Conservation (phyloP, 2,329 filamentous ascomycete genomes). For the Fusarium pilosicola region DNA sequence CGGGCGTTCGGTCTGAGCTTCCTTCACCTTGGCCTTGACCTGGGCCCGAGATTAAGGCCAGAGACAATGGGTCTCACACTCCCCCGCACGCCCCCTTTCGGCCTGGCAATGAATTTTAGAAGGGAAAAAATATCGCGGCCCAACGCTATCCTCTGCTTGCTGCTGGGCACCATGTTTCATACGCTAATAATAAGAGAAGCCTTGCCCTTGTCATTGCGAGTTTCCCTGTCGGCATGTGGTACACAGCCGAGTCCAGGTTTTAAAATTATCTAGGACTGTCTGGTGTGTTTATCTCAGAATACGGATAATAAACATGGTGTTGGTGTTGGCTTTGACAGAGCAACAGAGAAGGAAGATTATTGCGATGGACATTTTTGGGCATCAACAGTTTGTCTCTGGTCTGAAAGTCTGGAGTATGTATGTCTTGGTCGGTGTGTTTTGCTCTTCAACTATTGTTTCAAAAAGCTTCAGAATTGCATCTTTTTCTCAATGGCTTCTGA, state of each 20-base stretch:
- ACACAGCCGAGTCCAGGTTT: constrained; percentile 35
- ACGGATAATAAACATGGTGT: constrained; percentile 16
- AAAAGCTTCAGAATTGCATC: not conserved
- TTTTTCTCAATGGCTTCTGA: constrained; percentile 1
- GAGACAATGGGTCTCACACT: constrained; percentile 32
- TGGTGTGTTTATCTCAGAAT: constrained; percentile 31
- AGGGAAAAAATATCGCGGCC: constrained; percentile 29
- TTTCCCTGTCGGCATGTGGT: constrained; percentile 39
- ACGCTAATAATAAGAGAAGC: constrained; percentile 42
- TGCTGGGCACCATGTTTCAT: constrained; percentile 44
- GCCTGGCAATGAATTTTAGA: constrained; percentile 31
- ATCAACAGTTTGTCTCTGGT: constrained; percentile 20
- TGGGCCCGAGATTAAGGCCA: constrained; percentile 45
- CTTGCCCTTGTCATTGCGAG: constrained; percentile 33
- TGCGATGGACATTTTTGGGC: constrained; percentile 18
- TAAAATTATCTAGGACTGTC: constrained; percentile 38
- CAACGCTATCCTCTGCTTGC: constrained; percentile 35
- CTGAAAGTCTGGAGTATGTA: not conserved
- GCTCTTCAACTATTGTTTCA: constrained; percentile 16
- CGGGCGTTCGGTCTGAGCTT: constrained; percentile 42
- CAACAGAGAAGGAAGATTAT: constrained; percentile 4
- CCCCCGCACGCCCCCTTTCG: constrained; percentile 35
- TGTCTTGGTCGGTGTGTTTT: constrained; percentile 3
- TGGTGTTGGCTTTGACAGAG: constrained; percentile 6
- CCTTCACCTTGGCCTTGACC: constrained; percentile 38